Evolutionary conservation across 1,284 basidiomycete species (phyloP).

Genomic region (Meira nashicola): DNA sequence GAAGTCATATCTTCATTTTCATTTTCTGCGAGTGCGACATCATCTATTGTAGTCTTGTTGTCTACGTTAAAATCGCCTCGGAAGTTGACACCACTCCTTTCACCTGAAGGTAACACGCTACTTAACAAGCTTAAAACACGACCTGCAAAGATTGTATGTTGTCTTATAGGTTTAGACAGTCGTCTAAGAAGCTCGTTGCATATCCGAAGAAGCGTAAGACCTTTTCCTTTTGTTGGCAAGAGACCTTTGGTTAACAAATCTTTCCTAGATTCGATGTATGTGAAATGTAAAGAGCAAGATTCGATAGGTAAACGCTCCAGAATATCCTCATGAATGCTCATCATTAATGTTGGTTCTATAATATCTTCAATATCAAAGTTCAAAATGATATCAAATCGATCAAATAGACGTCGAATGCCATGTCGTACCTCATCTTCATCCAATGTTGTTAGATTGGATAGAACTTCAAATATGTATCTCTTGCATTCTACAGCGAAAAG

Average conservation of each 20-base stretch:
- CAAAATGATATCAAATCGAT: conserved; percentile 33
- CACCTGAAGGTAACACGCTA: conserved; percentile 76
- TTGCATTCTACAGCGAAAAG: neutral
- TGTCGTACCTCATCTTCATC: neutral
- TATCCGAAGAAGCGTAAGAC: conserved; percentile 72
- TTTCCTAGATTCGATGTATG: conserved; percentile 33
- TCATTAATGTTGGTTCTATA: conserved; percentile 29
- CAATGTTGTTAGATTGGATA: neutral
- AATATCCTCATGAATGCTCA: conserved; percentile 35
- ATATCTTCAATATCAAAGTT: conserved; percentile 22
- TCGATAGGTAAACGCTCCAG: conserved; percentile 32
- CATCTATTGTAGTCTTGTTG: conserved; percentile 55
- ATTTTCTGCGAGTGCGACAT: neutral
- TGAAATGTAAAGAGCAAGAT: conserved; percentile 33
- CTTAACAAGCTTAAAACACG: conserved; percentile 79
- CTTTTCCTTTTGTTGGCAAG: conserved; percentile 78
- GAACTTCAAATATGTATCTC: neutral
- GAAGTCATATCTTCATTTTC: conserved; percentile 27
- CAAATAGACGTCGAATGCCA: conserved; percentile 11
- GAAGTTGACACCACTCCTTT: conserved; percentile 82
- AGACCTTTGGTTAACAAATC: conserved; percentile 55
- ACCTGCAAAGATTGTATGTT: conserved; percentile 74
- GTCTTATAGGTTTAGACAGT: conserved; percentile 73
- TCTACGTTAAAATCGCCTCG: conserved; percentile 70
- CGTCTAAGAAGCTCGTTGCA: conserved; percentile 80